Evolutionary conservation across 2,329 filamentous ascomycete genomes (phyloP).

Genomic region (Exophiala sp.): DNA sequence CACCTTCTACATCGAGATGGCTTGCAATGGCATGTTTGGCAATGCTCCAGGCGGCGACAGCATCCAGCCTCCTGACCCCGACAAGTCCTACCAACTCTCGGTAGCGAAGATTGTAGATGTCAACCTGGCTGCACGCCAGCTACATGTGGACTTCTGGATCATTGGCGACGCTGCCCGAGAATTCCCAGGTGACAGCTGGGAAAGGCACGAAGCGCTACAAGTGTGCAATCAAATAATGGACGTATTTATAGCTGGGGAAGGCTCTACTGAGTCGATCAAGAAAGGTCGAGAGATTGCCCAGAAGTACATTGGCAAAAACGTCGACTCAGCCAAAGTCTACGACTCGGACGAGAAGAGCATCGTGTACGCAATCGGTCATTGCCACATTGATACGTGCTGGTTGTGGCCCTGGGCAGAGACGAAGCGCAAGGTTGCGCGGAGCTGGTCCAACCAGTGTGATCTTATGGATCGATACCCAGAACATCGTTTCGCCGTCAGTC

Average conservation of each 20-base stretch:
- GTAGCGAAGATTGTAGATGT: constrained; percentile 85
- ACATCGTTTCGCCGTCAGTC: constrained; percentile 85
- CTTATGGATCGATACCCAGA: constrained; percentile 94
- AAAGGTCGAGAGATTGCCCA: constrained; percentile 78
- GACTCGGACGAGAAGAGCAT: constrained; percentile 68
- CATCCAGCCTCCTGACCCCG: constrained; percentile 84
- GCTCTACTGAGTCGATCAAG: constrained; percentile 68
- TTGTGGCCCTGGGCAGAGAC: constrained; percentile 98
- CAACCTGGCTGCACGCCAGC: constrained; percentile 75
- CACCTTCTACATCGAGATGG: constrained; percentile 94
- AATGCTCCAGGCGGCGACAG: constrained; percentile 79
- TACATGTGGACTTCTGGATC: constrained; percentile 94
- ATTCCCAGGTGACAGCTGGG: constrained; percentile 82
- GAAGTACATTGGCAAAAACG: constrained; percentile 74
- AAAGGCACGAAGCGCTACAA: constrained; percentile 80
- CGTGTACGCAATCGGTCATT: constrained; percentile 88
- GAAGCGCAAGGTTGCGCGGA: constrained; percentile 90
- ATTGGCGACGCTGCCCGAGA: constrained; percentile 88
- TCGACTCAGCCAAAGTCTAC: constrained; percentile 83
- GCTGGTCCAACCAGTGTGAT: constrained; percentile 95
- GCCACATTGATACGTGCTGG: constrained; percentile 98
- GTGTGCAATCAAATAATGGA: constrained; percentile 88
- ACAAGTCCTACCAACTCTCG: constrained; percentile 72
- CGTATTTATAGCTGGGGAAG: constrained; percentile 74
- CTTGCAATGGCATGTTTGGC: constrained; percentile 98